These are phyloP conservation scores for Fusarium circinatum DNA, from an alignment of 2,329 filamentous ascomycete genomes.

Conservation along the genomic window DNA sequence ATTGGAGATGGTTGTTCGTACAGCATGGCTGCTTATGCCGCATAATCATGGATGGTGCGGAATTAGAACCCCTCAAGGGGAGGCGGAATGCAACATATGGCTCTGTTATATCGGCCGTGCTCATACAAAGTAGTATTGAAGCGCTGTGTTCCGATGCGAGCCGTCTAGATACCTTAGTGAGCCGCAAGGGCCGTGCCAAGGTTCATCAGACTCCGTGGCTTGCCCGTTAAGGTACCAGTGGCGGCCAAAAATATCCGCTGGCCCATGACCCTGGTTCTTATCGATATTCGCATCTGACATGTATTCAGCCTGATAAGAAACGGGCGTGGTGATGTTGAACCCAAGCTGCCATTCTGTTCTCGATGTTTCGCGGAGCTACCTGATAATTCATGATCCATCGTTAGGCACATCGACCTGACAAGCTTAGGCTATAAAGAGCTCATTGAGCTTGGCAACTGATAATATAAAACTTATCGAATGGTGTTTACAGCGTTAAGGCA, in stretches of 20 bases:
- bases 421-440: not conserved
- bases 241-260: not conserved
- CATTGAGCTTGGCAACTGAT: not conserved
- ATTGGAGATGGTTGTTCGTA: not conserved
- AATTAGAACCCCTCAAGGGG: not conserved
- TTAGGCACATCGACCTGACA: not conserved
- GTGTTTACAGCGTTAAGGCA: fast-evolving
- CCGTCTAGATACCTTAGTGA: not conserved
- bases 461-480: fast-evolving
- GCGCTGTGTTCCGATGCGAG: not conserved
- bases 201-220: not conserved
- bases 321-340: too few species aligned
- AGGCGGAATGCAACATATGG: too few species aligned
- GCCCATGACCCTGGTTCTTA: not conserved
- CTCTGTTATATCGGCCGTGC: not conserved
- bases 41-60: not conserved
- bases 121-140: not conserved
- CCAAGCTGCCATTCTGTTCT: not conserved
- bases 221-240: not conserved
- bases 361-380: fast-evolving
- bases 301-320: not conserved
- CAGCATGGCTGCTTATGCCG: not conserved
- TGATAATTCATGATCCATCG: not conserved
- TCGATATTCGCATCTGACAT: not conserved
- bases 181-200: not conserved